Evolutionary conservation across 768 basidiomycete species (phyloP).

Genomic region (Suillus luteus): DNA sequence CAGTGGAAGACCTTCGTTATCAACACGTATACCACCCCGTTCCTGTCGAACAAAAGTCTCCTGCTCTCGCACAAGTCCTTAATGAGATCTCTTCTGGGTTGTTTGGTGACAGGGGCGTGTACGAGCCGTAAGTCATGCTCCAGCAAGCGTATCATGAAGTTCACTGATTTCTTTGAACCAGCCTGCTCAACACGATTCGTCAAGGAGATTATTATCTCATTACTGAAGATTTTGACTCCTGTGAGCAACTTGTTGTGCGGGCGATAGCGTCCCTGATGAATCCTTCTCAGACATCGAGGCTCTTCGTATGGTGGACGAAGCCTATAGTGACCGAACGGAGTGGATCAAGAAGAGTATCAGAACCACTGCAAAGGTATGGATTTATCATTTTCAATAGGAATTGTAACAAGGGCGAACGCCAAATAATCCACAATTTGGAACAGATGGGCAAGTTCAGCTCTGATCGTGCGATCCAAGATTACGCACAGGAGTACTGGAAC

Average conservation of each 20-base stretch:
- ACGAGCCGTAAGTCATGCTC: slow-evolving; percentile 72
- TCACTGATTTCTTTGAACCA: slow-evolving; percentile 27
- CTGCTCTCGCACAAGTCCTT: slow-evolving; percentile 77
- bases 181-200: slow-evolving; percentile 73
- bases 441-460: slow-evolving; percentile 98
- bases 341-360: slow-evolving; percentile 93
- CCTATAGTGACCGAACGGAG: slow-evolving; percentile 77
- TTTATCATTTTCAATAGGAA: neutral
- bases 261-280: neutral
- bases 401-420: neutral
- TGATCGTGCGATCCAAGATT: slow-evolving; percentile 90
- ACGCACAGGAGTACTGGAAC: slow-evolving; percentile 89
- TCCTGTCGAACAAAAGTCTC: slow-evolving; percentile 81
- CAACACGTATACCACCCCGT: slow-evolving; percentile 84
- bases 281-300: slow-evolving; percentile 71
- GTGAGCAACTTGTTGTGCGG: slow-evolving; percentile 41
- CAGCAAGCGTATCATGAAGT: slow-evolving; percentile 22
- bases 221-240: slow-evolving; percentile 94
- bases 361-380: slow-evolving; percentile 70
- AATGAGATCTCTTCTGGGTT: slow-evolving; percentile 72
- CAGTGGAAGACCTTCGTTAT: slow-evolving; percentile 84
- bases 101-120: slow-evolving; percentile 81
- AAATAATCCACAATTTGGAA: slow-evolving; percentile 15
- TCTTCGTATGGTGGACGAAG: slow-evolving; percentile 83
- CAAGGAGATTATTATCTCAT: slow-evolving; percentile 80